Conservation (phyloP, 768 basidiomycete species). For the Inosperma sp. region DNA sequence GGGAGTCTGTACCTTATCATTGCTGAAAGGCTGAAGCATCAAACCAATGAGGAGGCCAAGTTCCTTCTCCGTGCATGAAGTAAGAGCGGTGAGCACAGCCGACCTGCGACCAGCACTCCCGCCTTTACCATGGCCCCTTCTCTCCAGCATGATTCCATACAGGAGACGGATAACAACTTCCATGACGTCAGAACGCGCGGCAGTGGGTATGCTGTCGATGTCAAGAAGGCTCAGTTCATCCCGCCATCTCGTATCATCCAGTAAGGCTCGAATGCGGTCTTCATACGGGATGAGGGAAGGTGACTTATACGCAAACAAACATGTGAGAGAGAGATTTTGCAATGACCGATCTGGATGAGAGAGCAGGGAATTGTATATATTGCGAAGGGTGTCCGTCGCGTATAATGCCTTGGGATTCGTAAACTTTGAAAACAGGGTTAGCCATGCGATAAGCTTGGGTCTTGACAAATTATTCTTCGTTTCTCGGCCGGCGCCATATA, state of each 20-base stretch:
- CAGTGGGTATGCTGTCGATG: constrained; percentile 47
- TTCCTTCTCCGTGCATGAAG: constrained; percentile 67
- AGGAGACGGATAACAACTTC: constrained; percentile 69
- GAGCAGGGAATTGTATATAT: constrained; percentile 68
- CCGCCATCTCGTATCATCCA: constrained; percentile 87
- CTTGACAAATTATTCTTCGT: constrained; percentile 44
- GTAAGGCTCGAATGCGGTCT: constrained; percentile 60
- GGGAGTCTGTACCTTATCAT: constrained; percentile 25
- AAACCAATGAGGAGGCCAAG: constrained; percentile 75
- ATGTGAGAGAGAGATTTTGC: constrained; percentile 71
- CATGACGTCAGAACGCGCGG: constrained; percentile 62
- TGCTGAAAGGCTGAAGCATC: constrained; percentile 73
- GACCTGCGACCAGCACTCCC: constrained; percentile 67
- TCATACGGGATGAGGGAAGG: constrained; percentile 51
- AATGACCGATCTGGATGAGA: constrained; percentile 80
- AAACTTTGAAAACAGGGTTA: constrained; percentile 85
- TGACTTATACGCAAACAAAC: constrained; percentile 78
- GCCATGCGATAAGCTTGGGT: constrained; percentile 66
- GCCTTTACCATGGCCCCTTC: constrained; percentile 60
- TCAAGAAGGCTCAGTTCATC: constrained; percentile 77
- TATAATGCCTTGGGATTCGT: constrained; percentile 87
- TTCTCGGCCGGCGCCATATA: constrained; percentile 32
- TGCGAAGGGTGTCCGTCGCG: constrained; percentile 57
- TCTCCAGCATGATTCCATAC: constrained; percentile 86
- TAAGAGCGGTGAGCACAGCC: constrained; percentile 70